Evolutionary conservation across 1,284 basidiomycete genomes (phyloP), one percentile per base, ranked within the genome.

Genomic region (Rhodotorula sp.): DNA sequence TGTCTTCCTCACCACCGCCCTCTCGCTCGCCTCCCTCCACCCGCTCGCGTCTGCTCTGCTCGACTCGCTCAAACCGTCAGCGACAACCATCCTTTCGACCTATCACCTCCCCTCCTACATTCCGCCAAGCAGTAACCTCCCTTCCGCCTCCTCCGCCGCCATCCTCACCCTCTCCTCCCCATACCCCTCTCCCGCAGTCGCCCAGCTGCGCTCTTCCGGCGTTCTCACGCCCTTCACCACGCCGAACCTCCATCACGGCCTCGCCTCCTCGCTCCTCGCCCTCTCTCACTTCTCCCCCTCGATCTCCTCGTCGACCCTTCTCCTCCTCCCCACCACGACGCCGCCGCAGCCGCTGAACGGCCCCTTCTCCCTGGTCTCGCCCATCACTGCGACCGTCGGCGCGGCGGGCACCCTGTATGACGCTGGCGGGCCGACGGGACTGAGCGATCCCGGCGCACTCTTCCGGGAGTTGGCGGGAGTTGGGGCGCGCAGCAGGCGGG

Each of bases 101-200:
- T 76, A 74, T 55, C 70, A 76, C 51, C 56, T 67, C 37, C 68
- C 75, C 2, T 72, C 72, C 7, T 76, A 74, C 64, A 67, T 74
- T 41, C 57, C 67, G 51, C 48, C 67, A 9, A 36, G 21, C 54
- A 1, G 22, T 55, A 55, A 51, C 8, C 13, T 32, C 27, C 9
- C 56, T 3, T 29, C 60, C 27, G 17, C 64, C n/a, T 56, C 70
- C 1, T 6, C 50, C 29, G 58, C 64, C 4, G 68, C 67, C n/a
- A 29, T 74, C 50, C 67, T 74, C n/a, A 57, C 37, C 59, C 70
- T 71, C 51, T 32, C 67, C 37, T 61, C 69, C 7, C 60, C 73
- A 19, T 63, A 67, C 3, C 46, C 58, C 44, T 37, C 57, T 6
- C 29, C 66, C 19, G 19, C 63, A 6, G 3, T 67, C 36, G 10